phyloP scores from a whole-genome alignment of 2,329 filamentous ascomycete species.

The Penicillium sp. region DNA sequence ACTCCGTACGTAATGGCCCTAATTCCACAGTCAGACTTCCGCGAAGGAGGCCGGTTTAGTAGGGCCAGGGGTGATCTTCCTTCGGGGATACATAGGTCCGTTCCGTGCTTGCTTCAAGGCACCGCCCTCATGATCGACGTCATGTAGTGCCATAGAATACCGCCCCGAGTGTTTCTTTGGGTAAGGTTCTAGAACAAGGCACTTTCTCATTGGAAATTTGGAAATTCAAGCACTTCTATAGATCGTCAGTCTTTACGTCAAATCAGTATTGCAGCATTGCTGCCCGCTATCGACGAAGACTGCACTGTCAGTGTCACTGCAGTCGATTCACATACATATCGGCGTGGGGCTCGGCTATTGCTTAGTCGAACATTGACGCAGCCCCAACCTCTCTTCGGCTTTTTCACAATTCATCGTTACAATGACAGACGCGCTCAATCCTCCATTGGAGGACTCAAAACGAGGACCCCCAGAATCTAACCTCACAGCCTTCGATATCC shows the following conservation, averaged over 20 bases:
- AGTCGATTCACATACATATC: not conserved
- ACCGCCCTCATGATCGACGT: conserved; percentile 19
- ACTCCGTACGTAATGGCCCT: too few relatives aligned
- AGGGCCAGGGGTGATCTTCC: too few relatives aligned
- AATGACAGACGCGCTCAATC: conserved; percentile 29
- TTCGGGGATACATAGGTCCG: not conserved
- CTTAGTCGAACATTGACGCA: conserved; percentile 8
- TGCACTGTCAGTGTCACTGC: too few relatives aligned
- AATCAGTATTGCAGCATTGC: not conserved
- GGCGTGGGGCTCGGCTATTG: conserved; percentile 15
- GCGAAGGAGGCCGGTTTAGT: too few relatives aligned
- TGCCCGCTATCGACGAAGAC: not conserved
- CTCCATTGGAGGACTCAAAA: conserved; percentile 29
- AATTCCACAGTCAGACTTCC: too few relatives aligned
- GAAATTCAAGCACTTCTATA: too few relatives aligned
- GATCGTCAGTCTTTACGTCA: not conserved
- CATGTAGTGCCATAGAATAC: conserved; percentile 25
- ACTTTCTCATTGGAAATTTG: not conserved
- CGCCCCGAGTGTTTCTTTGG: conserved; percentile 14
- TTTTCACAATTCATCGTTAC: not conserved
- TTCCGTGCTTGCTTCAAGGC: not conserved
- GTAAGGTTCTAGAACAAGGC: not conserved
- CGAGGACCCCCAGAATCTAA: conserved; percentile 25
- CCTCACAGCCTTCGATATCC: conserved; percentile 28
- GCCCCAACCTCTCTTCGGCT: not conserved